These are phyloP conservation scores for Triangularia setosa DNA, from an alignment of 2,329 filamentous ascomycete genomes.

Conservation along the genomic window DNA sequence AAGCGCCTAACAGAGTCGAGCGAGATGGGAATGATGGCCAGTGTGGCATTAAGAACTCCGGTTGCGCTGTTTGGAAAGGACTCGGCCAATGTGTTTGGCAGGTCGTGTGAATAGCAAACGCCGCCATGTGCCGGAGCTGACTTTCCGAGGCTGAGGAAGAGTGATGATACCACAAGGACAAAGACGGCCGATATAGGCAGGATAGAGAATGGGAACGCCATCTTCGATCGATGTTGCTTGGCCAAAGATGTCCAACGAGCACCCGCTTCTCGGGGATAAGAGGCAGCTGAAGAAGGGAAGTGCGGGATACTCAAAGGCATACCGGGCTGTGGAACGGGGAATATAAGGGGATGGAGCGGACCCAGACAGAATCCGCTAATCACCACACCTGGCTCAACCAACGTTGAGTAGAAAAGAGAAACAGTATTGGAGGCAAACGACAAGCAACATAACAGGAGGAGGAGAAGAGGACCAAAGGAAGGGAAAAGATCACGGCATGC, in stretches of 20 bases:
- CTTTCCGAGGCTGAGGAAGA: constrained; percentile 22
- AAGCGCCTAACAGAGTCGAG: constrained; percentile 42
- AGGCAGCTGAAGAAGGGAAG: constrained; percentile 17
- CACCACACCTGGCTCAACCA: constrained; percentile 15
- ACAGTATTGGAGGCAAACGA: constrained; percentile 1
- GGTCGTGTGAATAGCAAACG: constrained; percentile 25
- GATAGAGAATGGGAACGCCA: constrained; percentile 22
- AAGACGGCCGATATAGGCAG: constrained; percentile 21
- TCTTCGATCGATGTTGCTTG: constrained; percentile 18
- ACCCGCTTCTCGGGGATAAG: constrained; percentile 14
- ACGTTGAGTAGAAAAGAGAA: neutral
- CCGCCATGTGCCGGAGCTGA: constrained; percentile 10
- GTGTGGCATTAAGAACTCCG: constrained; percentile 51
- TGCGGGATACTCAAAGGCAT: constrained; percentile 26
- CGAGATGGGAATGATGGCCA: constrained; percentile 49
- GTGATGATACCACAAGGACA: constrained; percentile 20
- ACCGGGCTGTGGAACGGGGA: neutral
- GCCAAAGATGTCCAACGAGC: constrained; percentile 14
- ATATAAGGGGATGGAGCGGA: constrained; percentile 13
- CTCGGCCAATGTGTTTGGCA: constrained; percentile 46
- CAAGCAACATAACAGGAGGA: constrained; percentile 7
- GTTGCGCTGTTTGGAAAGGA: constrained; percentile 46
- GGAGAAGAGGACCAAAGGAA: constrained; percentile 15
- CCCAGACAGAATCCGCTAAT: constrained; percentile 14
- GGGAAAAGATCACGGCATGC: constrained; percentile 3